Evolutionary conservation across 75 land plant genomes (phyloP).

Genomic region (Pseudotsuga menziesii): DNA sequence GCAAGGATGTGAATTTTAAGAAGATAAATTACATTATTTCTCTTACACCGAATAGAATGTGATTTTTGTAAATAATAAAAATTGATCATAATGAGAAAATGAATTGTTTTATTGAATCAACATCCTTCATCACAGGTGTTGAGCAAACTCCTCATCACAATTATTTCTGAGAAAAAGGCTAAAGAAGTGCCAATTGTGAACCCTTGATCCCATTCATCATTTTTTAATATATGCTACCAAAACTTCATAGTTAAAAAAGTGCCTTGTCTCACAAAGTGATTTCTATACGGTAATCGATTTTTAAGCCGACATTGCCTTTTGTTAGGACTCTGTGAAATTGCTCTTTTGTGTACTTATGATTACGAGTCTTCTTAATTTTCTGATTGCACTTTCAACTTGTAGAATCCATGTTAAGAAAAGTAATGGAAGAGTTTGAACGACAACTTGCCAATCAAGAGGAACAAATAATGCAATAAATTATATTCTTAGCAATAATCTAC

Average conservation of each 20-base stretch:
- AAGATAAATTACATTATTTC: background rate
- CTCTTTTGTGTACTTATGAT: background rate
- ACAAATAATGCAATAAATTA: conserved; percentile 30
- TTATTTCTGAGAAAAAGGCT: conserved; percentile 19
- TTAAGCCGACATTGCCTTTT: background rate
- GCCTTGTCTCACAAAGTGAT: background rate
- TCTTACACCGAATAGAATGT: background rate
- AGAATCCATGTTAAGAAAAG: conserved; percentile 44
- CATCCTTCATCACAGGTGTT: conserved; percentile 6
- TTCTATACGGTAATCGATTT: background rate
- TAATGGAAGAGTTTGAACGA: conserved; percentile 36
- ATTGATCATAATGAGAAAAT: background rate
- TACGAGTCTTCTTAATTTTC: background rate
- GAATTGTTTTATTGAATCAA: background rate
- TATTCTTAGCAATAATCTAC: background rate
- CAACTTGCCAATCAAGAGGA: conserved; percentile 29
- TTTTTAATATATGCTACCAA: background rate
- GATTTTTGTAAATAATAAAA: background rate
- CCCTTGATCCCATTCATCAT: background rate
- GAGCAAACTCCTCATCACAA: conserved; percentile 12
- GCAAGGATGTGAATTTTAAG: background rate
- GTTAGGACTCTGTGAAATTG: background rate
- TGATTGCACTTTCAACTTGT: conserved; percentile 35
- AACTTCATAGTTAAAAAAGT: background rate
- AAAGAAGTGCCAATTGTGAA: conserved; percentile 26